Evolutionary conservation across 1,284 basidiomycete species (phyloP).

Genomic region (Fereydounia khargensis): DNA sequence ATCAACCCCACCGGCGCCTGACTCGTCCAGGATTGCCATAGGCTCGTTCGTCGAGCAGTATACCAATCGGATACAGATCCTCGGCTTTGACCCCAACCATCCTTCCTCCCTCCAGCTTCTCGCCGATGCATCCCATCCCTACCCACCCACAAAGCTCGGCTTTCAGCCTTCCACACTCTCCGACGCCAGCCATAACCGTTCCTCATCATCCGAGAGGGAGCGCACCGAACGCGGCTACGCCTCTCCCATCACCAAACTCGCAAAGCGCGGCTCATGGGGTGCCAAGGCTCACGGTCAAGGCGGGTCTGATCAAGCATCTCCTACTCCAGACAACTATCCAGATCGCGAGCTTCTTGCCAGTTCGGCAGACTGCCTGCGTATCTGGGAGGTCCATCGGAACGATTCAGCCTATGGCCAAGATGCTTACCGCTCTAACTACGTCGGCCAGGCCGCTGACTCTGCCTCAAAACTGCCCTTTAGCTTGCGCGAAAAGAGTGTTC

Average conservation of each 20-base stretch:
- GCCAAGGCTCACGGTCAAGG: conserved; percentile 11
- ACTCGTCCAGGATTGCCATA: conserved; percentile 44
- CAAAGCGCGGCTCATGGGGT: conserved; percentile 43
- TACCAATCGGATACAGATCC: conserved; percentile 53
- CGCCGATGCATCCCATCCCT: conserved; percentile 53
- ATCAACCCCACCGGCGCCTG: conserved; percentile 21
- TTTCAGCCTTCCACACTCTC: conserved; percentile 52
- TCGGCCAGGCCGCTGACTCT: conserved; percentile 14
- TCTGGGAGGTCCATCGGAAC: conserved; percentile 51
- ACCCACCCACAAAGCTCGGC: conserved; percentile 52
- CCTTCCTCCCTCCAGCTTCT: conserved; percentile 32
- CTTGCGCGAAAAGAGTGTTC: conserved; percentile 51
- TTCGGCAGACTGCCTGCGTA: conserved; percentile 53
- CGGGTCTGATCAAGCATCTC: conserved; percentile 9
- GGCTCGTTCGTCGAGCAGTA: conserved; percentile 55
- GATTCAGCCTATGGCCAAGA: conserved; percentile 19
- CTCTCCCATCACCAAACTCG: conserved; percentile 34
- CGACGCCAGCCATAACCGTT: conserved; percentile 11
- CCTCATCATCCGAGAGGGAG: conserved; percentile 18
- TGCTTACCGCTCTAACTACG: conserved; percentile 29
- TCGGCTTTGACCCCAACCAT: conserved; percentile 38
- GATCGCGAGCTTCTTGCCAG: conserved; percentile 53
- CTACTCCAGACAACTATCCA: conserved; percentile 34
- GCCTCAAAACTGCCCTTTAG: conserved; percentile 23
- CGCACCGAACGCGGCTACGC: conserved; percentile 26